These are phyloP conservation scores for Exophiala phaeomuriformis DNA, from an alignment of 2,329 filamentous ascomycete species.

Conservation along the genomic window DNA sequence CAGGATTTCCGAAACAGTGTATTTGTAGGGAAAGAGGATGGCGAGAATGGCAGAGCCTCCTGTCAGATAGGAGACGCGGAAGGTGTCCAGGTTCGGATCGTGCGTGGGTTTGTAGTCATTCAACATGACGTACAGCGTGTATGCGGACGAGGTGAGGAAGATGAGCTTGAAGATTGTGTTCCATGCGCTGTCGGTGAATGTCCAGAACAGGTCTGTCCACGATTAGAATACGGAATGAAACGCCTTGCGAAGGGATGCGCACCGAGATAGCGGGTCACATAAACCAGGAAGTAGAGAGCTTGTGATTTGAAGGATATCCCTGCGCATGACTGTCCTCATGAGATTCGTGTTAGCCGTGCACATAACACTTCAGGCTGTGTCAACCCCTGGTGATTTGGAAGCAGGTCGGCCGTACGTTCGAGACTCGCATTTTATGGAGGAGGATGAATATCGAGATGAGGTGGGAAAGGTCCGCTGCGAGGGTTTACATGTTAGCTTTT, in stretches of 20 bases:
- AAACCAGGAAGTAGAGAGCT: constrained; percentile 87
- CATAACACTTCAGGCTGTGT: background rate
- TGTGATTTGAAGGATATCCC: constrained; percentile 99
- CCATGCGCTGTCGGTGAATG: constrained; percentile 72
- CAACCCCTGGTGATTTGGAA: background rate
- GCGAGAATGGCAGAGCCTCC: constrained; percentile 72
- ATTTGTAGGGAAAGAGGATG: constrained; percentile 76
- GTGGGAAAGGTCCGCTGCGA: constrained; percentile 85
- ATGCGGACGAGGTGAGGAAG: constrained; percentile 82
- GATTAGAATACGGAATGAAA: constrained; percentile 50
- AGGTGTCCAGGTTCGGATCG: constrained; percentile 93
- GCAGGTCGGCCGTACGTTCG: constrained; percentile 58
- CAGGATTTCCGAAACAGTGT: constrained; percentile 70
- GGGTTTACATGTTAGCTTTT: no score
- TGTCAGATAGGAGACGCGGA: constrained; percentile 85
- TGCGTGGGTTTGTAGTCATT: constrained; percentile 96
- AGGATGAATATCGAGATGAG: constrained; percentile 88
- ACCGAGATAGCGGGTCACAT: constrained; percentile 87
- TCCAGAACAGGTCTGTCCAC: constrained; percentile 71
- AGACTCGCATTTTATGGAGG: constrained; percentile 90
- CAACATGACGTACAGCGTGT: constrained; percentile 97
- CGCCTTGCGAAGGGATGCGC: constrained; percentile 24
- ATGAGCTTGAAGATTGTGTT: constrained; percentile 94
- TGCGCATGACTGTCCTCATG: constrained; percentile 66
- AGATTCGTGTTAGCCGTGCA: background rate